phyloP scores from a whole-genome alignment of 139 green algal species.

The Coccomyxa sp. region DNA sequence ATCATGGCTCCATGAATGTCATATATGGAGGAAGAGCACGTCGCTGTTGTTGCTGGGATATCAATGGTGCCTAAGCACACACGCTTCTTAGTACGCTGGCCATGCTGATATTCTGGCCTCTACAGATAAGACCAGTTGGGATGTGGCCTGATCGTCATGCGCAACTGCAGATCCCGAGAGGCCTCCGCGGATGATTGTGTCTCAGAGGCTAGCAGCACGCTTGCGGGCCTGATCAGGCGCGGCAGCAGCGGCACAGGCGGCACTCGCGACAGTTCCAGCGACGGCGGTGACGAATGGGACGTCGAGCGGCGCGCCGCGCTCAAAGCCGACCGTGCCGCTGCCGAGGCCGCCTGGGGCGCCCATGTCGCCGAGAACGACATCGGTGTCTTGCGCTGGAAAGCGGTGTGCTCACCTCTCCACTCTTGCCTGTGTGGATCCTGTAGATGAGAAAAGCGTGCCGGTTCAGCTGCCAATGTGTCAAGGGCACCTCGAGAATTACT shows the following conservation, averaged over 20 bases:
- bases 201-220: neutral
- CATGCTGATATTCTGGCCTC: too few species aligned
- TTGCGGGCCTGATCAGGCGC: neutral
- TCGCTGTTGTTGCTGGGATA: too few species aligned
- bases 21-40: too few species aligned
- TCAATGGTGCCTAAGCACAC: too few species aligned
- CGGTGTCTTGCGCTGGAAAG: slow-evolving; percentile 9
- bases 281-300: slow-evolving; percentile 6
- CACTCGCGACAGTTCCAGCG: slow-evolving; percentile 8
- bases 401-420: neutral
- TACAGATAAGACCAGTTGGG: too few species aligned
- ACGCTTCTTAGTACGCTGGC: too few species aligned
- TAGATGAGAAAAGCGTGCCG: neutral
- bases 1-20: too few species aligned
- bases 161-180: neutral
- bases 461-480: too few species aligned
- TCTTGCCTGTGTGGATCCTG: neutral
- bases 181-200: neutral
- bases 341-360: slow-evolving; percentile 10
- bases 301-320: slow-evolving; percentile 11
- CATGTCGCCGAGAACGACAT: slow-evolving; percentile 16
- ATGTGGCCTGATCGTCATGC: too few species aligned
- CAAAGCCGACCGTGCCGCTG: slow-evolving; percentile 12
- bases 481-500: too few species aligned
- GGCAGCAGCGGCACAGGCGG: neutral